Evolutionary conservation across 2,329 filamentous ascomycete genomes (phyloP).

Genomic region (Sporothrix pseudoabietina): DNA sequence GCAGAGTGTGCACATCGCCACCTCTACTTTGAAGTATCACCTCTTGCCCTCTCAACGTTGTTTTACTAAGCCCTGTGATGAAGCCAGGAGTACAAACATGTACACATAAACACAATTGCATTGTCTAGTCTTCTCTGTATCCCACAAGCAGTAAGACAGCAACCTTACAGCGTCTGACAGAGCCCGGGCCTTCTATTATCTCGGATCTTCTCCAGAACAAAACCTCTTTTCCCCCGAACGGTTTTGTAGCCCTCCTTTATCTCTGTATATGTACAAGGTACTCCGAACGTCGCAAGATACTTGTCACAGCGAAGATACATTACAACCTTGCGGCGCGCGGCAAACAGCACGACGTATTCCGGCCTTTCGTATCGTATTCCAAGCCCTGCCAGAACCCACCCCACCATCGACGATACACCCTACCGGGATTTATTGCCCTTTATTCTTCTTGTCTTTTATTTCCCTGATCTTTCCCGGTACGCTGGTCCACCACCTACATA

Average conservation of each 20-base stretch:
- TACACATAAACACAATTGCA: neutral
- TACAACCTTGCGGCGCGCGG: neutral
- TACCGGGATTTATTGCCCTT: neutral
- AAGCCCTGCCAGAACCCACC: neutral
- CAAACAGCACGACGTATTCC: neutral
- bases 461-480: constrained; percentile 10
- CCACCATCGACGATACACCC: neutral
- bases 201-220: neutral
- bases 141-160: neutral
- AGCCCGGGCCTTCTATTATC: constrained; percentile 3
- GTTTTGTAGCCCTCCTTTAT: neutral
- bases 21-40: neutral
- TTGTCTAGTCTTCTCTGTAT: neutral
- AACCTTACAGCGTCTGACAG: neutral
- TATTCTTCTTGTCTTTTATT: constrained; percentile 4
- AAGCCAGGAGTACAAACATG: neutral
- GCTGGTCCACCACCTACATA: constrained; percentile 1
- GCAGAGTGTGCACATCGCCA: neutral
- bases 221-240: neutral
- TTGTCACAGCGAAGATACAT: neutral
- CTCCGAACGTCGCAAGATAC: too few species aligned
- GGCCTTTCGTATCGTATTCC: neutral
- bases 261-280: too few species aligned
- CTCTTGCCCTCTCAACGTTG: neutral
- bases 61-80: neutral